Conservation (phyloP, 495 filamentous ascomycete species). For the Penicillium tannophilum region DNA sequence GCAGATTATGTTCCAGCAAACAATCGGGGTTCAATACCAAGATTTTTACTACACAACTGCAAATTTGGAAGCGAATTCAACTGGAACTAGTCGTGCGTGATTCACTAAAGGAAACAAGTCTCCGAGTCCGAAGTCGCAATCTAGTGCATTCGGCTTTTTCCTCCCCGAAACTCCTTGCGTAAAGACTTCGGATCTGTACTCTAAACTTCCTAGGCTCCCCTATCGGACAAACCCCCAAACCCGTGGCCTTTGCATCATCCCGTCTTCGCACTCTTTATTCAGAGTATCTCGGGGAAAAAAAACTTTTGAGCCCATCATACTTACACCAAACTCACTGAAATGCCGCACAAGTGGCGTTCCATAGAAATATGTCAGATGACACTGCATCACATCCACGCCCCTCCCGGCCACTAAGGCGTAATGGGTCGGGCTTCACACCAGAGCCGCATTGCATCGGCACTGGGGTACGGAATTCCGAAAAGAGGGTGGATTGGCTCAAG, state of each 20-base stretch:
- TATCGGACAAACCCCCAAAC: background rate
- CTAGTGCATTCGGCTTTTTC: background rate
- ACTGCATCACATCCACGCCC: constrained; percentile 10
- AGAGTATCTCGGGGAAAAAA: background rate
- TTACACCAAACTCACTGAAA: background rate
- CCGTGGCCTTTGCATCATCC: background rate
- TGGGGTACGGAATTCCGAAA: constrained; percentile 76
- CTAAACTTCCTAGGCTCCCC: background rate
- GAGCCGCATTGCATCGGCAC: constrained; percentile 60
- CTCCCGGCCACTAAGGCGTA: constrained; percentile 14
- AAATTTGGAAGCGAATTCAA: background rate
- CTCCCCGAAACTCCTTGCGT: background rate
- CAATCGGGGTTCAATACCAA: background rate
- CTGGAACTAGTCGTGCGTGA: background rate
- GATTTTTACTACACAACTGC: too few relatives aligned
- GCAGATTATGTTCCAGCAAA: constrained; percentile 21
- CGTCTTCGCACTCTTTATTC: background rate
- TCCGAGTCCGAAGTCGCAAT: constrained; percentile 15
- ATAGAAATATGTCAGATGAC: constrained; percentile 12
- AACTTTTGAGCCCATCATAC: background rate
- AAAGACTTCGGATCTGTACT: background rate
- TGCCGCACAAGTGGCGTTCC: constrained; percentile 10
- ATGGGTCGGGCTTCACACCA: constrained; percentile 57
- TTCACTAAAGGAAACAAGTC: background rate
- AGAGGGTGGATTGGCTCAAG: constrained; percentile 72